phyloP scores from a whole-genome alignment of 2,329 filamentous ascomycete species.

The Plectosphaerella cucumerina region DNA sequence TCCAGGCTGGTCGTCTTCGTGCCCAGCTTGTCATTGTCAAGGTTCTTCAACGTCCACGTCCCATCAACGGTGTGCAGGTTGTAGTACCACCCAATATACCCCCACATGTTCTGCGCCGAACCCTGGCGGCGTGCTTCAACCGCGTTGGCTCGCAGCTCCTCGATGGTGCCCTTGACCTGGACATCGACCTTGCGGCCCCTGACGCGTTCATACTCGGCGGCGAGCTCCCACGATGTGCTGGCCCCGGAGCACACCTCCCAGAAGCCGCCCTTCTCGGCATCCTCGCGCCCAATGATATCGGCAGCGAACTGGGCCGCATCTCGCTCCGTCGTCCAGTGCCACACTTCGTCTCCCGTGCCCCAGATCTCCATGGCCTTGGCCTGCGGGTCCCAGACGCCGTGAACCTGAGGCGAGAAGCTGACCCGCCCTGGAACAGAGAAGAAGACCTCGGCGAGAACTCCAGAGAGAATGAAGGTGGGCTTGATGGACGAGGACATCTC shows the following conservation, averaged over 20 bases:
- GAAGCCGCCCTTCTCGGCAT: neutral
- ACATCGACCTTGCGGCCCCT: neutral
- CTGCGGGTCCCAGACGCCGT: neutral
- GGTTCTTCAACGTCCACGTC: neutral
- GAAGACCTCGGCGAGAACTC: conserved; percentile 20
- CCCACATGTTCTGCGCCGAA: neutral
- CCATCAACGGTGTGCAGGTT: conserved; percentile 3
- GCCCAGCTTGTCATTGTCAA: conserved; percentile 4
- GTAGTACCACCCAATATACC: conserved; percentile 5
- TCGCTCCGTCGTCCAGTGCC: conserved; percentile 1
- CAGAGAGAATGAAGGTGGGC: conserved; percentile 23
- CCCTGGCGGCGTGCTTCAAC: neutral
- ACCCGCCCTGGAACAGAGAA: conserved; percentile 9
- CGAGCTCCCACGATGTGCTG: neutral
- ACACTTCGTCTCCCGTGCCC: conserved; percentile 3
- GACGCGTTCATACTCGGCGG: neutral
- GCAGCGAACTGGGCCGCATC: conserved; percentile 5
- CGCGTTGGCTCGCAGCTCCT: neutral
- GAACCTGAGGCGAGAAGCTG: neutral
- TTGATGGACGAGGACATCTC: conserved; percentile 18
- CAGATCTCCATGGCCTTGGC: neutral
- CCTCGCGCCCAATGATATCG: neutral
- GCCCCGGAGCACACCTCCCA: neutral
- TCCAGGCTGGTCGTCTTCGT: conserved; percentile 23
- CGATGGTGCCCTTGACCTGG: neutral